These are phyloP conservation scores for Kurtzmaniella fragi DNA, from an alignment of 805 yeast species.

Conservation along the genomic window DNA sequence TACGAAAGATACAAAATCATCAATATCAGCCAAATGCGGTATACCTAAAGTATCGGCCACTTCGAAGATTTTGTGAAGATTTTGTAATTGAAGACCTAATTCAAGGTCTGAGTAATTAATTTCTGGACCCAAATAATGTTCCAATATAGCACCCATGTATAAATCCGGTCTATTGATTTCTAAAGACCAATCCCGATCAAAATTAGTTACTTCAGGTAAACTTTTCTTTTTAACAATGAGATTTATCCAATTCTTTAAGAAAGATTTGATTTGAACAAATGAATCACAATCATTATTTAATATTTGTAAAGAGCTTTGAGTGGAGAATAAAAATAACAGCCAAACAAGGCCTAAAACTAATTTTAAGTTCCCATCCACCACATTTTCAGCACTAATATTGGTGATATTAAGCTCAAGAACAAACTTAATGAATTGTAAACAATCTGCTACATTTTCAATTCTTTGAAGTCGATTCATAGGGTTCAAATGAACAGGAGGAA, in stretches of 20 bases:
- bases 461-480: constrained; percentile 43
- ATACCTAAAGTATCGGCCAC: constrained; percentile 45
- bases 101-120: constrained; percentile 30
- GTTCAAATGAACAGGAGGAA: constrained; percentile 26
- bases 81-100: constrained; percentile 23
- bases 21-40: constrained; percentile 48
- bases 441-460: constrained; percentile 42
- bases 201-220: constrained; percentile 35
- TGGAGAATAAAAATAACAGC: constrained; percentile 41
- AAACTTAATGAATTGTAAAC: constrained; percentile 36
- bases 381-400: constrained; percentile 46
- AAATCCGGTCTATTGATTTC: constrained; percentile 45
- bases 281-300: constrained; percentile 19
- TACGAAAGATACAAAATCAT: constrained; percentile 42
- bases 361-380: constrained; percentile 44
- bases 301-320: constrained; percentile 17
- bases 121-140: constrained; percentile 14
- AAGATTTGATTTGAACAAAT: constrained; percentile 24
- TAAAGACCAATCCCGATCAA: constrained; percentile 50
- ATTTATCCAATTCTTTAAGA: constrained; percentile 51
- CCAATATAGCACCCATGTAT: constrained; percentile 36
- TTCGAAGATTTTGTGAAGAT: constrained; percentile 30
- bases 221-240: constrained; percentile 13
- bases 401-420: constrained; percentile 36
- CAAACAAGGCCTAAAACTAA: constrained; percentile 45